Evolutionary conservation across 257 asterid species (phyloP).

Genomic region (Cordia subcordata): DNA sequence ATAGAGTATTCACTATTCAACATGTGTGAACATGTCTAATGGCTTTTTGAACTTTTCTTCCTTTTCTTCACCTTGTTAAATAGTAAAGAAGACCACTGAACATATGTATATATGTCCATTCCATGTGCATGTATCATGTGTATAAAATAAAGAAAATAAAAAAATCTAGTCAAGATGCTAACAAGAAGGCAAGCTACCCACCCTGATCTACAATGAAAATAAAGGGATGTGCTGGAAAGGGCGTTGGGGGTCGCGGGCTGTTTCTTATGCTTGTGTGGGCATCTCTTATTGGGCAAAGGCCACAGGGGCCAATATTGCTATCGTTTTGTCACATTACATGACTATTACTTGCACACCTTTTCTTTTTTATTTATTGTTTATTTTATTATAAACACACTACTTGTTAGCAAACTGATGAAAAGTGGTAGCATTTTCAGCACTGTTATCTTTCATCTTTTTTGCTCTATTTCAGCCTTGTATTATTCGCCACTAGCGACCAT

Average conservation of each 20-base stretch:
- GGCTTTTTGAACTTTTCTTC: too few species aligned
- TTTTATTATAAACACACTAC: too few species aligned
- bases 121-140: too few species aligned
- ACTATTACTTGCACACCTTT: background rate
- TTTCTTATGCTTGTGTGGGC: constrained; percentile 5
- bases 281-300: constrained; percentile 10
- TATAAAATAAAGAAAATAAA: constrained; percentile 1
- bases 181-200: constrained; percentile 37
- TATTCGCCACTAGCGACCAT: constrained; percentile 11
- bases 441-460: constrained; percentile 10
- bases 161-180: constrained; percentile 21
- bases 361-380: too few species aligned
- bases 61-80: too few species aligned
- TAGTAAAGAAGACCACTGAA: too few species aligned
- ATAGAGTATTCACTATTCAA: too few species aligned
- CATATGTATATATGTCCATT: too few species aligned
- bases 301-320: constrained; percentile 22
- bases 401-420: constrained; percentile 1
- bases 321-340: constrained; percentile 27
- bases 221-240: constrained; percentile 51
- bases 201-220: constrained; percentile 44
- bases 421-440: constrained; percentile 36
- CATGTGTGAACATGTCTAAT: too few species aligned
- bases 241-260: constrained; percentile 23
- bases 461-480: constrained; percentile 23